Evolutionary conservation across 2,329 filamentous ascomycete species (phyloP), one percentile per base, ranked within the genome.

Genomic region (Sporothrix pseudoabietina): DNA sequence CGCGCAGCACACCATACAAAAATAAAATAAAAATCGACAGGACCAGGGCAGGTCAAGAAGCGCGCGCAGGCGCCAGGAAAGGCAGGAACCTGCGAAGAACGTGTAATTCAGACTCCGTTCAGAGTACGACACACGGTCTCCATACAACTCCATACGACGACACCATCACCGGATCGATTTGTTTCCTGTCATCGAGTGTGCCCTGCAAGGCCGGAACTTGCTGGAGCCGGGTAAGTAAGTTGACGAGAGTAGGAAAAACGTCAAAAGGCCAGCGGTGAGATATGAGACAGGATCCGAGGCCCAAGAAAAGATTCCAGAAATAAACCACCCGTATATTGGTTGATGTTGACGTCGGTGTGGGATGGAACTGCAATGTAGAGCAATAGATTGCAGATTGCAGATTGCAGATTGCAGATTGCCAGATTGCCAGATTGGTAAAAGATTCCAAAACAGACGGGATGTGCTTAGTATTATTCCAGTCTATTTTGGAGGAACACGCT

Each of bases 131-230:
- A 26, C 19, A 54, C 66, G 16, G 39, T 19, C n/a, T 52, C 47
- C 35, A 16, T n/a, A 63, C n/a, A 14, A 30, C 52, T 55, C 52
- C 32, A 55, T 30, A 57, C 68, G n/a, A 57, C 14, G 22, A 57
- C 39, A 61, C 30, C 69, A 14, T 41, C 68, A 4, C 52, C 69
- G 69, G 69, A 47, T 32, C 68, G 19, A 32, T 54, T 14, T 39
- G 66, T 39, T 69, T 54, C 66, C 66, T 54, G 47, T 49, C 65
- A 49, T 69, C 26, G 12, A 52, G 41, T 69, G 52, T 59, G 68
- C 68, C 52, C 68, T 70, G 52, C 68, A 22, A 30, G 52, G 22
- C 47, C 66, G 49, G 47, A 32, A 55, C 32, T 57, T 16, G 41
- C 44, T 69, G 4, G 30, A 69, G 32, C 66, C 66, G 19, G 65